Conservation (phyloP, 1,139 yeast species). For the Arxiozyma slooffiae region DNA sequence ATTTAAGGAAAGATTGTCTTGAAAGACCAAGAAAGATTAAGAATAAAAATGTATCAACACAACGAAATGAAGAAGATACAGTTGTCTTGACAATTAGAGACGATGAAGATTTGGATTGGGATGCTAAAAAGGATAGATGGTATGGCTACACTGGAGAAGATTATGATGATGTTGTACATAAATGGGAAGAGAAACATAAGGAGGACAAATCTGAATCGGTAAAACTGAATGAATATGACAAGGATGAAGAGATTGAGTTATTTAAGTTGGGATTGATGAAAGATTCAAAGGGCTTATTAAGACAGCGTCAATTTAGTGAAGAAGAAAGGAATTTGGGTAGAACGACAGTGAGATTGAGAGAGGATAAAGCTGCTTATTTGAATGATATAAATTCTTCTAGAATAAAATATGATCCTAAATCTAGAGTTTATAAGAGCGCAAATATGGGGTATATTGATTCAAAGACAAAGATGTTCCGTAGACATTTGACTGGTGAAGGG, state of each 20-base stretch:
- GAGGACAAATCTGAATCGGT: neutral
- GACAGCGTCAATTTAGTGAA: constrained; percentile 11
- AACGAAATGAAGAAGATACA: neutral
- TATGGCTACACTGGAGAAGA: constrained; percentile 28
- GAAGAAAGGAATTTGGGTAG: constrained; percentile 11
- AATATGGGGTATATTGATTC: constrained; percentile 26
- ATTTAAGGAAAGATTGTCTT: constrained; percentile 22
- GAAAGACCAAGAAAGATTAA: constrained; percentile 20
- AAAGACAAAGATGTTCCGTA: constrained; percentile 28
- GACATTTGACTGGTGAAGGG: constrained; percentile 31
- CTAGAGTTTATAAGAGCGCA: constrained; percentile 27
- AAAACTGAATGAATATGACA: constrained; percentile 12
- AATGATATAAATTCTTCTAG: constrained; percentile 23
- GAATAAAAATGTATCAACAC: neutral
- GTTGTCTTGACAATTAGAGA: constrained; percentile 6
- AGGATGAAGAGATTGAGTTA: constrained; percentile 28
- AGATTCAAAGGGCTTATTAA: constrained; percentile 12
- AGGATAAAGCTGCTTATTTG: constrained; percentile 29
- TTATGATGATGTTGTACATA: constrained; percentile 16
- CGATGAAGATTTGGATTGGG: constrained; percentile 17
- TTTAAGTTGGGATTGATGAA: constrained; percentile 20
- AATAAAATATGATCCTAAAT: constrained; percentile 30
- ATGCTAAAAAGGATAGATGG: constrained; percentile 30
- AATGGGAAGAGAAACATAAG: constrained; percentile 12
- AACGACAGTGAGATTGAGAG: constrained; percentile 27